A percentile compares a stretch with the other conserved stretches of the same genome.
Conservation (phyloP, 148 eudicot genomes). For the Rhododendron ferrugineum region DNA sequence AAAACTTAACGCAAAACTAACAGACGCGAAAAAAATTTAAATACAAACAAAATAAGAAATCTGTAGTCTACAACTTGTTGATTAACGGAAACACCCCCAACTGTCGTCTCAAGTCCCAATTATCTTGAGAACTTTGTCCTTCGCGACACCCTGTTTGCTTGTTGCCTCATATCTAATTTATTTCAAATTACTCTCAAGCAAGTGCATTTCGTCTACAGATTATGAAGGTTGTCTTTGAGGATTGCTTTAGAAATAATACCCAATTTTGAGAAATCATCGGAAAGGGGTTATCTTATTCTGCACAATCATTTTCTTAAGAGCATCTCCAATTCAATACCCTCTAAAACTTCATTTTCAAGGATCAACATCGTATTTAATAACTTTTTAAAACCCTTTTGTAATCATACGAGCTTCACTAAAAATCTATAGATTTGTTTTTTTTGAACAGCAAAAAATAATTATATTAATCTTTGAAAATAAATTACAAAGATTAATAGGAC, state of each 20-base stretch:
- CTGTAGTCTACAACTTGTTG: too few species aligned
- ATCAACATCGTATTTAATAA: not conserved
- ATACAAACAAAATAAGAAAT: too few species aligned
- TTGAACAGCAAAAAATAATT: too few species aligned
- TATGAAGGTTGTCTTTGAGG: not conserved
- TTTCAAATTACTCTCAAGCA: not conserved
- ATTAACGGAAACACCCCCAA: too few species aligned
- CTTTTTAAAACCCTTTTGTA: not conserved
- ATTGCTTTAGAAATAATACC: not conserved
- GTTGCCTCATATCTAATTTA: not conserved
- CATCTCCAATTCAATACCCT: not conserved
- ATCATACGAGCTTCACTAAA: not conserved
- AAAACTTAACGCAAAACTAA: too few species aligned
- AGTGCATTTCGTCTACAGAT: not conserved
- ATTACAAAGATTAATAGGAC: not conserved
- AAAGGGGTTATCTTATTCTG: not conserved
- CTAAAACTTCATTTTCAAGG: not conserved
- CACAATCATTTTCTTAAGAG: not conserved
- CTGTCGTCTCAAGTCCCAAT: not conserved
- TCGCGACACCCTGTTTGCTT: not conserved
- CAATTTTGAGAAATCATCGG: not conserved
- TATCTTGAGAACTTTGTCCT: not conserved
- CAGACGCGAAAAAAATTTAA: too few species aligned
- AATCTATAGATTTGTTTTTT: too few species aligned
- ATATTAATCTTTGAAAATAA: too few species aligned